Evolutionary conservation across 768 basidiomycete genomes (phyloP).

Genomic region (Gelatoporia subvermispora): DNA sequence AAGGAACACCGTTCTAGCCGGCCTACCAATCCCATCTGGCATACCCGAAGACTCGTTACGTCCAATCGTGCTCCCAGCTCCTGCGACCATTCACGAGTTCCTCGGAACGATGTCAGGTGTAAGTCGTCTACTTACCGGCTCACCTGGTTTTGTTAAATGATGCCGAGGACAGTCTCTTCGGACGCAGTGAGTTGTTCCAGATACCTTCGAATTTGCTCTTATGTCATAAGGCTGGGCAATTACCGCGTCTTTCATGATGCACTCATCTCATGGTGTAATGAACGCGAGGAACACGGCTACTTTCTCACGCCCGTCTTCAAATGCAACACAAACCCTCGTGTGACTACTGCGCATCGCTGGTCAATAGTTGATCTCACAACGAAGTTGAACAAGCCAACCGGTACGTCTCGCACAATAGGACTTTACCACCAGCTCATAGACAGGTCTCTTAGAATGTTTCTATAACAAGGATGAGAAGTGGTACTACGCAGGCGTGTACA

Average conservation of each 20-base stretch:
- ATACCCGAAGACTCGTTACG: conserved; percentile 63
- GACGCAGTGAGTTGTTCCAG: conserved; percentile 41
- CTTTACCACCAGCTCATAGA: not conserved
- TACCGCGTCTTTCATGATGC: conserved; percentile 63
- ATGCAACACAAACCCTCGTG: conserved; percentile 75
- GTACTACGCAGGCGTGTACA: conserved; percentile 83
- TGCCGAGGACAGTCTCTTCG: conserved; percentile 42
- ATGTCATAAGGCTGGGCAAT: conserved; percentile 46
- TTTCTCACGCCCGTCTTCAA: conserved; percentile 70
- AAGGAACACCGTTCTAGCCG: conserved; percentile 51
- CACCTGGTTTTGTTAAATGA: not conserved
- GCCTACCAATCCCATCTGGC: conserved; percentile 58
- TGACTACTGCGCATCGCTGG: conserved; percentile 76
- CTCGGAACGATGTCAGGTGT: conserved; percentile 55
- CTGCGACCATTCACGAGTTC: conserved; percentile 67
- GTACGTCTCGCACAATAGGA: conserved; percentile 27
- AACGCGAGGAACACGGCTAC: conserved; percentile 80
- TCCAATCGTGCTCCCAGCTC: conserved; percentile 62
- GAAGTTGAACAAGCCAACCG: conserved; percentile 58
- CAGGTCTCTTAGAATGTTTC: conserved; percentile 58
- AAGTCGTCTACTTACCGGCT: conserved; percentile 18
- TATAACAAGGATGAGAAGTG: conserved; percentile 76
- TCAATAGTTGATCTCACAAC: conserved; percentile 54
- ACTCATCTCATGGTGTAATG: conserved; percentile 76
- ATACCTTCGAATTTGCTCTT: conserved; percentile 5